phyloP scores from a whole-genome alignment of 1,139 yeast genomes.

The Pichia sp. region DNA sequence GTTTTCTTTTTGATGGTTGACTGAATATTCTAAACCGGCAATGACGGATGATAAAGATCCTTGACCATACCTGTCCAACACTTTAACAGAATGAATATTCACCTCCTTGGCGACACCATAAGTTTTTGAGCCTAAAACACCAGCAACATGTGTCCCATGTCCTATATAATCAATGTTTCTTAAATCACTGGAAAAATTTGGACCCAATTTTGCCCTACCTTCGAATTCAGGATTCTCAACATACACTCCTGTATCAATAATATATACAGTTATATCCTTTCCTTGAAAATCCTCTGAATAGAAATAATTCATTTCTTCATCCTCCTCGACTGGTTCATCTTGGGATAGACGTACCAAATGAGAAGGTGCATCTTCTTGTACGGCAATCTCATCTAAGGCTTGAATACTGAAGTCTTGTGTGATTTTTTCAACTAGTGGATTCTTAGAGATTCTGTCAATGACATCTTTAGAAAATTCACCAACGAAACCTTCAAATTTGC shows the following conservation, averaged over 20 bases:
- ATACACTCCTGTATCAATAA: slow-evolving; percentile 68
- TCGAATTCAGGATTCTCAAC: slow-evolving; percentile 48
- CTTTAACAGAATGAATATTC: slow-evolving; percentile 65
- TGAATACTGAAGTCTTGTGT: slow-evolving; percentile 54
- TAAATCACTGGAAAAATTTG: slow-evolving; percentile 42
- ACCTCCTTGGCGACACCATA: slow-evolving; percentile 79
- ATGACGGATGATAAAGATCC: slow-evolving; percentile 68
- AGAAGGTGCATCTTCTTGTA: slow-evolving; percentile 32
- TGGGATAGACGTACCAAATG: slow-evolving; percentile 33
- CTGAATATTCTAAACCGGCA: slow-evolving; percentile 68
- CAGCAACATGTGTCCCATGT: slow-evolving; percentile 86
- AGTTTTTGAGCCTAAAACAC: slow-evolving; percentile 71
- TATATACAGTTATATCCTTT: slow-evolving; percentile 60
- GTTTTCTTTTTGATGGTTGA: slow-evolving; percentile 41
- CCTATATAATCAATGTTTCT: slow-evolving; percentile 46
- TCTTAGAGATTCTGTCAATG: slow-evolving; percentile 43
- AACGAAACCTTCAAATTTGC: slow-evolving; percentile 59
- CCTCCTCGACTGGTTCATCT: slow-evolving; percentile 25
- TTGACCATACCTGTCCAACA: slow-evolving; percentile 57
- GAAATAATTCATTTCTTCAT: slow-evolving; percentile 34
- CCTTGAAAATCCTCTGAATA: slow-evolving; percentile 47
- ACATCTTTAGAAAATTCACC: slow-evolving; percentile 53
- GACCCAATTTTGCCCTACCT: slow-evolving; percentile 46
- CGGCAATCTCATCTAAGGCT: slow-evolving; percentile 38
- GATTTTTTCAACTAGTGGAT: slow-evolving; percentile 52